Evolutionary conservation across 306 rosid genomes (phyloP).

Genomic region (Cucurbita pepo): DNA sequence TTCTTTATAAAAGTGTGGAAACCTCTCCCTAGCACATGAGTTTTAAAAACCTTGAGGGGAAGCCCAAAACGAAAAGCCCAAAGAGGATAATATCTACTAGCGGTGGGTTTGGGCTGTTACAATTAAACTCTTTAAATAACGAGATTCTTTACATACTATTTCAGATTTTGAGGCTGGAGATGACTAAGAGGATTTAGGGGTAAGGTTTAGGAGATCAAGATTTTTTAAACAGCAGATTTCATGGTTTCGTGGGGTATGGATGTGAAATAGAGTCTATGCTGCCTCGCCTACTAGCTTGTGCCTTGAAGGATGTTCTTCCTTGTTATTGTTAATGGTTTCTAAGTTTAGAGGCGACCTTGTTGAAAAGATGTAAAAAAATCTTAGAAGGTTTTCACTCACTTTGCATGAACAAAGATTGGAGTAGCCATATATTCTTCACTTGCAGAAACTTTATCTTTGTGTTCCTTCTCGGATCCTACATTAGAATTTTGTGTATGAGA

Average conservation of each 20-base stretch:
- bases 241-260: background rate
- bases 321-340: background rate
- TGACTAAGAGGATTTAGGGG: background rate
- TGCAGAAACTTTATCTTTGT: slow-evolving; percentile 23
- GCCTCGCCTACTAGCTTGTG: background rate
- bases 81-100: no score
- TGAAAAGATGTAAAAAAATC: background rate
- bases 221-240: background rate
- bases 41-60: no score
- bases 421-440: slow-evolving; percentile 47
- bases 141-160: background rate
- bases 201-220: background rate
- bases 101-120: no score
- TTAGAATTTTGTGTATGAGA: slow-evolving; percentile 42
- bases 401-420: slow-evolving; percentile 73
- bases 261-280: background rate
- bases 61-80: no score
- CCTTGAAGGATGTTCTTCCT: background rate
- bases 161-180: background rate
- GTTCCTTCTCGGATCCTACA: slow-evolving; percentile 38
- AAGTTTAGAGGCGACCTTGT: background rate
- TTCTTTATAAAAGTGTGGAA: no score
- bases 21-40: no score
- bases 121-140: background rate
- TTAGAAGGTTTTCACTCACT: slow-evolving; percentile 26